Evolutionary conservation across 371 early-diverging fungal genomes (phyloP).

Genomic region (Nematocida sp.): DNA sequence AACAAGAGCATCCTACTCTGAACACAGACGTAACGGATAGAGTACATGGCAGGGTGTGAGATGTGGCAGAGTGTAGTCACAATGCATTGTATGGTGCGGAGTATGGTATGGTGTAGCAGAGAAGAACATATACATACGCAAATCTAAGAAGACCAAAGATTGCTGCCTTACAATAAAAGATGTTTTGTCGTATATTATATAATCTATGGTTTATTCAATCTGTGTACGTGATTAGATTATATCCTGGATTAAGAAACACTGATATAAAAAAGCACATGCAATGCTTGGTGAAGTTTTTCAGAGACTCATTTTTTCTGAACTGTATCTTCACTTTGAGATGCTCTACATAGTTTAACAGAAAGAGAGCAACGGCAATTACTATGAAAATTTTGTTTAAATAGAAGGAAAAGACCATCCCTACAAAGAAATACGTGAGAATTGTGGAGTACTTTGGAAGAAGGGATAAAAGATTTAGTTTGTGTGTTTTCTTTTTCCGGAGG

Average conservation of each 20-base stretch:
- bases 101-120: too few species aligned
- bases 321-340: background rate
- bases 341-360: background rate
- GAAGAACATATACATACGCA: too few species aligned
- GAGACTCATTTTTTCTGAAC: conserved; percentile 8
- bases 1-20: too few species aligned
- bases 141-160: too few species aligned
- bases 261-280: conserved; percentile 21
- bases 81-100: too few species aligned
- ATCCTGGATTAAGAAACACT: conserved; percentile 24
- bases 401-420: background rate
- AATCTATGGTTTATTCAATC: background rate
- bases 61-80: too few species aligned
- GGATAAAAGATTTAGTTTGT: background rate
- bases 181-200: background rate
- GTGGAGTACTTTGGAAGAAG: background rate
- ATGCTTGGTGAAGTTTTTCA: conserved; percentile 30
- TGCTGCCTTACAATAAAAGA: too few species aligned
- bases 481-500: conserved; percentile 5
- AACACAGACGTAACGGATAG: too few species aligned
- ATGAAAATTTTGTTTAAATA: conserved; percentile 37
- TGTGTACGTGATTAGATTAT: conserved; percentile 13
- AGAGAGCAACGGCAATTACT: background rate
- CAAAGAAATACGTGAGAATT: conserved; percentile 9
- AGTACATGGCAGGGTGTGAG: too few species aligned